These are phyloP conservation scores for Nectriaceae sp. DNA, from an alignment of 2,329 filamentous ascomycete genomes.

Conservation along the genomic window DNA sequence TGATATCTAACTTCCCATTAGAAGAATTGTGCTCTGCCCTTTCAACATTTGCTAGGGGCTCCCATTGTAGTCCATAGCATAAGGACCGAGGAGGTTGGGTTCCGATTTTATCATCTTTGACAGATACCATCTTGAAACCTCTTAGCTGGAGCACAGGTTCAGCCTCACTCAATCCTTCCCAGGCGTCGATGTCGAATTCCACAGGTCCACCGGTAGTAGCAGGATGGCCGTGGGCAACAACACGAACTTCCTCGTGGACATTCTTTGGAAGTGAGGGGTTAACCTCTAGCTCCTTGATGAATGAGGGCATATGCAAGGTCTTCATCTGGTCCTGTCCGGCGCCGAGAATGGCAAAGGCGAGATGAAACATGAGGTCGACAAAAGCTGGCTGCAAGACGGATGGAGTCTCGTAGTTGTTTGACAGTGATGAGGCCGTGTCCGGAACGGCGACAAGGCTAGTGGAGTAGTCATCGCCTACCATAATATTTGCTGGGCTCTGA, in stretches of 20 bases:
- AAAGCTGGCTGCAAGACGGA: slow-evolving; percentile 49
- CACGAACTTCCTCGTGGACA: slow-evolving; percentile 31
- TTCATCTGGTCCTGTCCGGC: slow-evolving; percentile 32
- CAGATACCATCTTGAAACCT: slow-evolving; percentile 42
- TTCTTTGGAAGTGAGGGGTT: slow-evolving; percentile 22
- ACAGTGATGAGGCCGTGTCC: slow-evolving; percentile 48
- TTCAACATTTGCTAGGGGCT: slow-evolving; percentile 30
- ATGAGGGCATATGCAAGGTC: slow-evolving; percentile 39
- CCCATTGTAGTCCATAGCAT: slow-evolving; percentile 50
- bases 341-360: slow-evolving; percentile 40
- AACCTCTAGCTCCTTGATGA: slow-evolving; percentile 35
- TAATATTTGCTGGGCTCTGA: slow-evolving; percentile 9
- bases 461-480: slow-evolving; percentile 15
- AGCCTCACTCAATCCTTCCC: slow-evolving; percentile 20
- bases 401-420: slow-evolving; percentile 42
- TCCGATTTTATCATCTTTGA: slow-evolving; percentile 35
- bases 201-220: slow-evolving; percentile 27
- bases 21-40: not conserved
- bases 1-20: not conserved
- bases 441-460: slow-evolving; percentile 37
- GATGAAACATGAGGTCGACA: slow-evolving; percentile 47
- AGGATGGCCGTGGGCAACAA: slow-evolving; percentile 27
- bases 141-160: slow-evolving; percentile 38
- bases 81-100: slow-evolving; percentile 28
- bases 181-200: slow-evolving; percentile 38